A percentile compares a stretch with the other conserved stretches of the same genome.
Evolutionary conservation across 805 yeast species (phyloP).

Genomic region (Kazachstania viticola): DNA sequence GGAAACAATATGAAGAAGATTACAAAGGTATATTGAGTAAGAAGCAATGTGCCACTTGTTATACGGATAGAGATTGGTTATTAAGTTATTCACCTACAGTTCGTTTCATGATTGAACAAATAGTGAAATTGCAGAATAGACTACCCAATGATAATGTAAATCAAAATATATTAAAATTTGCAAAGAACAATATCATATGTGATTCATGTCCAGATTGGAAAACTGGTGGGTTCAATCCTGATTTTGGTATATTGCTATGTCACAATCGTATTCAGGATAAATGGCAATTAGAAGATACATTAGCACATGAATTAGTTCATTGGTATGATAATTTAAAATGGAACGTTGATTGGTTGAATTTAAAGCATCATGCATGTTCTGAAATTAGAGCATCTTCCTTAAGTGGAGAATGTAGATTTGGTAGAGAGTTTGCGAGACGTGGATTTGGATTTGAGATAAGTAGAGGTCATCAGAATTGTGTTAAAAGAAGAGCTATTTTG

Average conservation of each 20-base stretch:
- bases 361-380: constrained; percentile 92
- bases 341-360: constrained; percentile 71
- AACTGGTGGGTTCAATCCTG: constrained; percentile 92
- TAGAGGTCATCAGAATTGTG: constrained; percentile 85
- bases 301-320: constrained; percentile 88
- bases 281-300: constrained; percentile 79
- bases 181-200: constrained; percentile 42
- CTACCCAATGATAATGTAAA: constrained; percentile 7
- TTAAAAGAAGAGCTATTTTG: constrained; percentile 73
- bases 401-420: constrained; percentile 89
- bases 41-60: constrained; percentile 55
- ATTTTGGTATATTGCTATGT: constrained; percentile 75
- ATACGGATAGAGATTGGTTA: constrained; percentile 71
- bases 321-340: constrained; percentile 86
- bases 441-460: constrained; percentile 38
- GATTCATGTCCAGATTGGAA: constrained; percentile 72
- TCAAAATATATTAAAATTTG: constrained; percentile 10
- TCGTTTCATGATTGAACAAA: constrained; percentile 74
- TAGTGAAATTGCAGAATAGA: constrained; percentile 42
- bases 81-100: constrained; percentile 74
- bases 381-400: constrained; percentile 89
- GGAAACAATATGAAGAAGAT: constrained; percentile 47
- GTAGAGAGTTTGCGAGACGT: constrained; percentile 58
- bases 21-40: constrained; percentile 26
- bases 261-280: constrained; percentile 66